A percentile compares a stretch with the other conserved stretches of the same genome.
Conservation (phyloP, 2,329 filamentous ascomycete species). For the Teratosphaeria gauchensis region DNA sequence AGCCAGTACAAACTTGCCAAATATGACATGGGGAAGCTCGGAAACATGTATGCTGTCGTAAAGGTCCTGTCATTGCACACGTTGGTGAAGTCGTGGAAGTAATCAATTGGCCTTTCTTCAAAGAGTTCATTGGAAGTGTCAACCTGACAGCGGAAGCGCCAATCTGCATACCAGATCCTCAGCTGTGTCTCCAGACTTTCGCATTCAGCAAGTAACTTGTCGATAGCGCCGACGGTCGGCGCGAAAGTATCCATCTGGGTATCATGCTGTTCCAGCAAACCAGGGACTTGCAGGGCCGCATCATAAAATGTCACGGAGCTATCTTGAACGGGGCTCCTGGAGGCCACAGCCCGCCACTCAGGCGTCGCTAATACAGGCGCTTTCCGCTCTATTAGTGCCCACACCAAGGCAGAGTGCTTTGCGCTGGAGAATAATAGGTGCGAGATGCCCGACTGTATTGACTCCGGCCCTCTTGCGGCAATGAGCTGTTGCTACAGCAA, state of each 20-base stretch:
- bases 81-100: slow-evolving; percentile 16
- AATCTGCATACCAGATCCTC: slow-evolving; percentile 15
- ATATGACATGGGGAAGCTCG: slow-evolving; percentile 21
- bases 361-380: slow-evolving; percentile 17
- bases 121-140: slow-evolving; percentile 5
- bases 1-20: slow-evolving; percentile 23
- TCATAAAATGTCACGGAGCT: slow-evolving; percentile 20
- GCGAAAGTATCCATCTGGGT: slow-evolving; percentile 3
- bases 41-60: slow-evolving; percentile 17
- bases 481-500: slow-evolving; percentile 16
- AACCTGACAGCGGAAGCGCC: slow-evolving; percentile 4
- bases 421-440: slow-evolving; percentile 20
- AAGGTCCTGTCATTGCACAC: slow-evolving; percentile 18
- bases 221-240: slow-evolving; percentile 5
- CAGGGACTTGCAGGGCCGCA: slow-evolving; percentile 19
- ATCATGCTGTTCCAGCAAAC: slow-evolving; percentile 18
- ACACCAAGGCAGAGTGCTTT: slow-evolving; percentile 17
- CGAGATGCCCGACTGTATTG: slow-evolving; percentile 14
- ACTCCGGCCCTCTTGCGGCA: slow-evolving; percentile 16
- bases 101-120: slow-evolving; percentile 11
- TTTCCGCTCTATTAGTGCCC: slow-evolving; percentile 19
- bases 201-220: slow-evolving; percentile 13
- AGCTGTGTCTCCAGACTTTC: slow-evolving; percentile 13
- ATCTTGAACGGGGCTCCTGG: slow-evolving; percentile 14
- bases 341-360: slow-evolving; percentile 21